Evolutionary conservation across 208 protist species (phyloP).

Genomic region (Cochliopodium minus): DNA sequence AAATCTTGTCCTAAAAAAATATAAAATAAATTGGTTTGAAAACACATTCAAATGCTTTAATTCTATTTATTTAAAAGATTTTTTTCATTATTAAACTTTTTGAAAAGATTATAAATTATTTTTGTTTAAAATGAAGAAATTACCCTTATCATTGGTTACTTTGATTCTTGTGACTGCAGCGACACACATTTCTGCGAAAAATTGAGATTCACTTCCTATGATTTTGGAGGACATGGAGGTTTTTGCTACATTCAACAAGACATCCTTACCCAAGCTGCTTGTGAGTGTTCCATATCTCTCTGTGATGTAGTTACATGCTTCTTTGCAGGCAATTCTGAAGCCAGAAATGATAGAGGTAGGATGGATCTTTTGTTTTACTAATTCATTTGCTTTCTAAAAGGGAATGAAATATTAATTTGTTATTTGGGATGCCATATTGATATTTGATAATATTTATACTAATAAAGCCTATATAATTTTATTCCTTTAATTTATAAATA

Average conservation of each 20-base stretch:
- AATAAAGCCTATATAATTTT: neutral
- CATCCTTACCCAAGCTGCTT: constrained; percentile 71
- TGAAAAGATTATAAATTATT: too few species aligned
- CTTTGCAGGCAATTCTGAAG: constrained; percentile 83
- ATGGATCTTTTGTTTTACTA: constrained; percentile 88
- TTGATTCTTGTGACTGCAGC: constrained; percentile 1
- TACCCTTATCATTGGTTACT: neutral
- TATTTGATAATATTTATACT: neutral
- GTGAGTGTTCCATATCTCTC: constrained; percentile 57
- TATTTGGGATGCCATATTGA: neutral
- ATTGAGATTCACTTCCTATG: constrained; percentile 72
- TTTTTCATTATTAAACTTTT: too few species aligned
- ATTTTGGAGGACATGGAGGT: constrained; percentile 99
- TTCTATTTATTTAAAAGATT: too few species aligned
- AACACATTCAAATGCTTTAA: too few species aligned
- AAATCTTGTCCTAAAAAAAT: constrained; percentile 27
- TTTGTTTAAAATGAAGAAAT: too few species aligned
- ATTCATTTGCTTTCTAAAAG: constrained; percentile 80
- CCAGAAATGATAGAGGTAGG: constrained; percentile 95
- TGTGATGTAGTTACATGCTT: constrained; percentile 83
- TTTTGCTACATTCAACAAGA: constrained; percentile 84
- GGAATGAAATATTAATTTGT: too few species aligned
- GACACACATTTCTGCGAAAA: constrained; percentile 69
- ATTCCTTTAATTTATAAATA: neutral
- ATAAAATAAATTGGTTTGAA: constrained; percentile 1